These are phyloP conservation scores for Sclerotinia spermophila DNA, from an alignment of 2,329 filamentous ascomycete species.

Conservation along the genomic window DNA sequence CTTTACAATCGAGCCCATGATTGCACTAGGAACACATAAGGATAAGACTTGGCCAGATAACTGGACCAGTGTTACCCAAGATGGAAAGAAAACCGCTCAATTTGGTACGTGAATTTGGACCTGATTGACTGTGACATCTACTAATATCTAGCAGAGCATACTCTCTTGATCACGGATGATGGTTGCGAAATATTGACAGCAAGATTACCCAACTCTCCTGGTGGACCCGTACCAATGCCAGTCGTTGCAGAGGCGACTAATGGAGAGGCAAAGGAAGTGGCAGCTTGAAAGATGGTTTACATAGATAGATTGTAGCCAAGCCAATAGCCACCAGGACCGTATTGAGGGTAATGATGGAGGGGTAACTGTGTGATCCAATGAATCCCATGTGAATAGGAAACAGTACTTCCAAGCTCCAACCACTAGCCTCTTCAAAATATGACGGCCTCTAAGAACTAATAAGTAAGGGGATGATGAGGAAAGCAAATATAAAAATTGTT, in stretches of 20 bases:
- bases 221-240: constrained; percentile 57
- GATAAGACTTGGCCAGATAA: constrained; percentile 98
- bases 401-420: not conserved
- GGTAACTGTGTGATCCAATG: not conserved
- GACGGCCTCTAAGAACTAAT: not conserved
- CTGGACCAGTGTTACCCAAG: constrained; percentile 93
- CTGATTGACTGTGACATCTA: not conserved
- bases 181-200: constrained; percentile 81
- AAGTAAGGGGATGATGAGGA: not conserved
- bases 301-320: not conserved
- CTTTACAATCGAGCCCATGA: constrained; percentile 99
- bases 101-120: constrained; percentile 60
- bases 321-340: not conserved
- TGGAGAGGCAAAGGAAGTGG: constrained; percentile 17
- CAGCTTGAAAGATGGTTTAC: not conserved
- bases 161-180: constrained; percentile 75
- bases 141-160: constrained; percentile 60
- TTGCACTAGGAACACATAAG: constrained; percentile 82
- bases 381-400: not conserved
- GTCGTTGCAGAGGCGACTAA: constrained; percentile 25
- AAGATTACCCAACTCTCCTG: constrained; percentile 59
- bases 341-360: not conserved
- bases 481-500: not conserved
- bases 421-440: not conserved
- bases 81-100: constrained; percentile 86